phyloP scores from a whole-genome alignment of 805 yeast species.

The Tetrapisispora pingtungensis region DNA sequence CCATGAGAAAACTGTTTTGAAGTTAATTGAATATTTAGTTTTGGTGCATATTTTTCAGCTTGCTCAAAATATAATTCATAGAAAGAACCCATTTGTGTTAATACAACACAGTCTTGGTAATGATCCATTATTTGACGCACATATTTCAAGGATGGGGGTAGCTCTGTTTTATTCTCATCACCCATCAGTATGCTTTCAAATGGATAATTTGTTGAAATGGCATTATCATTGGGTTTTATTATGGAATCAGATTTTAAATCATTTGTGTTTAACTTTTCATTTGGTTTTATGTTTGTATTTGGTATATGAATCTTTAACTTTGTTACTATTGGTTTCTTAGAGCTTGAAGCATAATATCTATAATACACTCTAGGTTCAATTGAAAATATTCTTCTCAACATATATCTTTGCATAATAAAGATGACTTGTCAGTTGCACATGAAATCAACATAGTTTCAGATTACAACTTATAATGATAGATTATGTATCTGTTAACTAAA shows the following conservation, averaged over 20 bases:
- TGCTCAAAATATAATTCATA: conserved; percentile 85
- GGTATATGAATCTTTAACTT: neutral
- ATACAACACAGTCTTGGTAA: conserved; percentile 45
- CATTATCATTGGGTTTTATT: neutral
- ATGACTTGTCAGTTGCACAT: no score
- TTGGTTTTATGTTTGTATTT: neutral
- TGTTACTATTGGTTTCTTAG: neutral
- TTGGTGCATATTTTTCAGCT: conserved; percentile 63
- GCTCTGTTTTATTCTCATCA: neutral
- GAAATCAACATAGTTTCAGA: no score
- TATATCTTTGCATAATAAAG: neutral
- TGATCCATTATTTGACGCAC: conserved; percentile 35
- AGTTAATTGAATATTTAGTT: conserved; percentile 64
- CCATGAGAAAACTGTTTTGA: conserved; percentile 36
- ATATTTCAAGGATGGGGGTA: conserved; percentile 30
- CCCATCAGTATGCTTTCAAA: no score
- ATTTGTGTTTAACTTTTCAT: neutral
- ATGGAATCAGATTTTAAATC: no score
- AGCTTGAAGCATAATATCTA: neutral
- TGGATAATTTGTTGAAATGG: neutral
- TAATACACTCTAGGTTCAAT: neutral
- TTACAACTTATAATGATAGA: no score
- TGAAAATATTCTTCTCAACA: neutral
- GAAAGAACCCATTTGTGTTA: conserved; percentile 79
- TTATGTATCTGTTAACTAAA: no score